These are phyloP conservation scores for Calophaca sinica DNA, from an alignment of 306 rosid genomes.

Conservation along the genomic window DNA sequence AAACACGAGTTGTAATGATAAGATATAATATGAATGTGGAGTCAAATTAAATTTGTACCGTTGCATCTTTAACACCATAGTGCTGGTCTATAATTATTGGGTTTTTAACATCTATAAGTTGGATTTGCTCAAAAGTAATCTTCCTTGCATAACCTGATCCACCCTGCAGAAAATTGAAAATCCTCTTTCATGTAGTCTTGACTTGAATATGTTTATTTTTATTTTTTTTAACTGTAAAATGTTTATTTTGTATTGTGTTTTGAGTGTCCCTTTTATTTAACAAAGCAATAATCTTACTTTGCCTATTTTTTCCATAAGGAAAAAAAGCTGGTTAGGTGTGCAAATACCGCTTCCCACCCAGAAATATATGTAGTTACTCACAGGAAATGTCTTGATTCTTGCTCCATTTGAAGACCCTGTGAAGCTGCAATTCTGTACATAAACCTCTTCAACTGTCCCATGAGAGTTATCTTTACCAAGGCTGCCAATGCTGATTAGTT, in stretches of 20 bases:
- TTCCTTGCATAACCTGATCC: slow-evolving; percentile 56
- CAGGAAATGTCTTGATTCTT: slow-evolving; percentile 56
- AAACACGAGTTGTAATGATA: background rate
- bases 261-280: background rate
- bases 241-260: no score
- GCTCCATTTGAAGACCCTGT: slow-evolving; percentile 46
- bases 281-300: background rate
- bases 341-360: no score
- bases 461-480: slow-evolving; percentile 32
- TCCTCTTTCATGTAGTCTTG: no score
- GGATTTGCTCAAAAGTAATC: slow-evolving; percentile 50
- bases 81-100: slow-evolving; percentile 53
- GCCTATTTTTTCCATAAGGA: no score
- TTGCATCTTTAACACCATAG: background rate
- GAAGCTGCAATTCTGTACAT: slow-evolving; percentile 46
- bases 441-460: slow-evolving; percentile 41
- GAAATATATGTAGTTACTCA: background rate
- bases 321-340: no score
- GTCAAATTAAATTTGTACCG: background rate
- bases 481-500: slow-evolving; percentile 52
- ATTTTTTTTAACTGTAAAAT: no score
- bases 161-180: slow-evolving; percentile 33
- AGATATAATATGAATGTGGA: background rate
- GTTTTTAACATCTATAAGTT: background rate
- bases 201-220: no score